Base-by-base conservation (phyloP, 306 rosid species). In the Lathyrus tuberosus region DNA sequence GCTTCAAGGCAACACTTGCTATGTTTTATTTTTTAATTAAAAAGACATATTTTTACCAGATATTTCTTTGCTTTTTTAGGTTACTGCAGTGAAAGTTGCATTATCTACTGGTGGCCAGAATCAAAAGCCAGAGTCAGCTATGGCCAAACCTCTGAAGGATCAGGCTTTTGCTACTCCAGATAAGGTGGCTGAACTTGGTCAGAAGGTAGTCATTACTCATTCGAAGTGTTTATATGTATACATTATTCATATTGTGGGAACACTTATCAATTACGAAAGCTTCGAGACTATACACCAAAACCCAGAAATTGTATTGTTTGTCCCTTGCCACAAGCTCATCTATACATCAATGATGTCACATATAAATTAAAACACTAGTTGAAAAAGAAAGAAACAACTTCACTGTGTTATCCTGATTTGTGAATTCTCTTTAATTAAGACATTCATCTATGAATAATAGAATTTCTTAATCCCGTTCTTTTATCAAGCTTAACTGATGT, bases 131-230 rank as follows among this genome's bases (percentile, higher is more conserved):
- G 96, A 88, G 57, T 86, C 91, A 10, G 82, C 20, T 72, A 81
- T 89, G 91, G 78, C 94, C 79, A 94, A 84, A 82, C 96, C 97
- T 71, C 78, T 94, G 37, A 91, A 81, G 80, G 89, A 83, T 70
- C 99, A 91, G 80, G 99, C 99, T 65, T 94, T 94, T 78, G 97
- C 99, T 70, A 84, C 87, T 73, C 97, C 95, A 3, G 99, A 94
- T 77, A 91, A 91, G 79, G 99, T 94, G 75, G 92, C 95, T 20
- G 99, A 91, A 86, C 85, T 91, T 77, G 85, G 83, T 82, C 89
- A 87, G 68, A 94, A 87, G 99, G 99, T 94, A 71, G 84, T 61
- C 40, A 54, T 79, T 48, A 15, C 16, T 56, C 38, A 46, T 71
- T 62, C 4, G 26, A 30, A 46, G 68, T 61, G 37, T 33, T 33